Conservation (phyloP, 75 land plant species). For the Pseudotsuga menziesii region DNA sequence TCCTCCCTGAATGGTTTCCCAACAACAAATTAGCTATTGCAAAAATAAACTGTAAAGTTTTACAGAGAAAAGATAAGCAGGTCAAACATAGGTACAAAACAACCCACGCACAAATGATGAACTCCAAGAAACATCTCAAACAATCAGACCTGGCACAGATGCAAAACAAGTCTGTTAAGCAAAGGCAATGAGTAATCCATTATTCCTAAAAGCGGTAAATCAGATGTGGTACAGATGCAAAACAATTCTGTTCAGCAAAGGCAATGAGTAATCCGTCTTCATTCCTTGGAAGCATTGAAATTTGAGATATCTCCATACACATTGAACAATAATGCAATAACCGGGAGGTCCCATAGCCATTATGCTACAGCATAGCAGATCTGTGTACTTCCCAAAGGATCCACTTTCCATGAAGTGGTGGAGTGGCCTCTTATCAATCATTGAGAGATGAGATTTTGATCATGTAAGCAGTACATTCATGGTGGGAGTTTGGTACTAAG, state of each 20-base stretch:
- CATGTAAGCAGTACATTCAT: too few relatives aligned
- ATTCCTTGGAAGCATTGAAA: neutral
- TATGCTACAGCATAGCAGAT: too few relatives aligned
- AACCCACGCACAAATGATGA: neutral
- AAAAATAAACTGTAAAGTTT: neutral
- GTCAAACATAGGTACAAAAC: neutral
- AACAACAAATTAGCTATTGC: neutral
- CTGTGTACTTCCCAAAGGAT: too few relatives aligned
- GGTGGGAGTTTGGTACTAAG: too few relatives aligned
- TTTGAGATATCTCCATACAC: too few relatives aligned
- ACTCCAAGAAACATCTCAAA: neutral
- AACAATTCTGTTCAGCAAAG: neutral
- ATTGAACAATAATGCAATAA: too few relatives aligned
- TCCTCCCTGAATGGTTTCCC: conserved; percentile 16
- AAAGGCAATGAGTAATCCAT: neutral
- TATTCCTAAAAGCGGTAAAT: neutral
- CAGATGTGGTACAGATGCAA: neutral
- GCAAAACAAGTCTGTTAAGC: neutral
- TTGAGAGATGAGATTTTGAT: too few relatives aligned
- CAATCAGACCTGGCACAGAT: neutral
- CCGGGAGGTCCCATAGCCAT: too few relatives aligned
- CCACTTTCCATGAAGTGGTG: too few relatives aligned
- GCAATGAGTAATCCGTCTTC: neutral
- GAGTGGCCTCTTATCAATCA: too few relatives aligned
- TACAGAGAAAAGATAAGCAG: neutral